Evolutionary conservation across 345 rosid species (phyloP), one percentile per base, ranked within the genome.

Genomic region (Reutealis trisperma): DNA sequence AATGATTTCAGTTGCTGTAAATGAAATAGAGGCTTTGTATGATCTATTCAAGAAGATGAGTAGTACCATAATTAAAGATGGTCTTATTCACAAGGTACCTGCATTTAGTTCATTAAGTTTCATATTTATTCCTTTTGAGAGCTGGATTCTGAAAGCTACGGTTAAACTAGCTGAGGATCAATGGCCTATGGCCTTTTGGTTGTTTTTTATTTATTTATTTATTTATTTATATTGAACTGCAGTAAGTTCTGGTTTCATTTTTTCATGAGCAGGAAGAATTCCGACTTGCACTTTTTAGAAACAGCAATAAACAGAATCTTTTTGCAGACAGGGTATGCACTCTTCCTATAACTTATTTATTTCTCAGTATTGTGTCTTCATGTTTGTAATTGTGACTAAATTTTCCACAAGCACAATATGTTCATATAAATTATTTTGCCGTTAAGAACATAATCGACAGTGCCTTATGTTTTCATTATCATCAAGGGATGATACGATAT

Each of bases 241-340:
- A 45, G 21, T 54, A 1, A 2, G 12, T 52, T 27, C 25, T 77
- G 41, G 47, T n/a, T 71, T 49, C 24, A 72, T 18, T 51, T 66
- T 55, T 77, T 59, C 73, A 8, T 67, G 58, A 76, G 63, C 86
- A 94, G 97, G 97, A 93, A 84, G 97, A 94, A 60, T 88, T 94
- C 74, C 92, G 87, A 72, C 85, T 93, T 67, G 98, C 97, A 42
- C 89, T 94, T 51, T 90, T 93, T 81, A 88, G 89, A 83, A 93
- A 88, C 83, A 86, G 85, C 80, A 90, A 85, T 69, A 81, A 67
- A 81, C 88, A 62, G 81, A 93, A 90, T 70, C 92, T 94, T 67
- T 93, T 94, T 16, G 91, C 97, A 5, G 95, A 94, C 88, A 90
- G 93, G 93, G 98, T 93, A 65, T 8, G 77, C 74, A 52, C 44